phyloP scores from a whole-genome alignment of 164 flowering plant genomes.

The Hamamelis virginiana region DNA sequence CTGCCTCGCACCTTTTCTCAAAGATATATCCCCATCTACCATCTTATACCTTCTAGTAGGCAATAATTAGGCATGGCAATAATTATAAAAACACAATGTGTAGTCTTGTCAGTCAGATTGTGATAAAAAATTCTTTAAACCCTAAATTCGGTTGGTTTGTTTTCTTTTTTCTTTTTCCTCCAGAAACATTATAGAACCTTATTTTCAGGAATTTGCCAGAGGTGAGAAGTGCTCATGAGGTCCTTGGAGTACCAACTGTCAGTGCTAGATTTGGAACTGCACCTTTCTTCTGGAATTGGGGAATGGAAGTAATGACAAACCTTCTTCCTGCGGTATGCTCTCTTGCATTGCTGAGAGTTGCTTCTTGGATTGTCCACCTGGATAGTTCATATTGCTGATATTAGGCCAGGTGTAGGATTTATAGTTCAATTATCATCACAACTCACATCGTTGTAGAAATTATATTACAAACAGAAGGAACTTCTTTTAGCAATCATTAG shows the following conservation, averaged over 20 bases:
- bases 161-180: background rate
- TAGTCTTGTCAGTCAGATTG: no score
- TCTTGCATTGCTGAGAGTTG: background rate
- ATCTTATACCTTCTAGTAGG: no score
- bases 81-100: no score
- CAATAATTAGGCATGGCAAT: no score
- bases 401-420: background rate
- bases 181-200: background rate
- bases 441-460: no score
- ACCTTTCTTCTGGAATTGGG: slow-evolving; percentile 99
- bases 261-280: slow-evolving; percentile 98
- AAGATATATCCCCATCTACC: no score
- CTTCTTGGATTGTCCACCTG: background rate
- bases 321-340: slow-evolving; percentile 67
- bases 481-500: no score
- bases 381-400: background rate
- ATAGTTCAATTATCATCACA: no score
- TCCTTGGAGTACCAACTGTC: slow-evolving; percentile 85
- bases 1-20: no score
- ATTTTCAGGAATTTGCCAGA: slow-evolving; percentile 89
- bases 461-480: no score
- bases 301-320: slow-evolving; percentile 72
- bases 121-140: no score
- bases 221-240: slow-evolving; percentile 75
- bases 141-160: background rate